Evolutionary conservation across 805 yeast genomes (phyloP), one percentile per base, ranked within the genome.

Genomic region (Lipomyces lipofer): DNA sequence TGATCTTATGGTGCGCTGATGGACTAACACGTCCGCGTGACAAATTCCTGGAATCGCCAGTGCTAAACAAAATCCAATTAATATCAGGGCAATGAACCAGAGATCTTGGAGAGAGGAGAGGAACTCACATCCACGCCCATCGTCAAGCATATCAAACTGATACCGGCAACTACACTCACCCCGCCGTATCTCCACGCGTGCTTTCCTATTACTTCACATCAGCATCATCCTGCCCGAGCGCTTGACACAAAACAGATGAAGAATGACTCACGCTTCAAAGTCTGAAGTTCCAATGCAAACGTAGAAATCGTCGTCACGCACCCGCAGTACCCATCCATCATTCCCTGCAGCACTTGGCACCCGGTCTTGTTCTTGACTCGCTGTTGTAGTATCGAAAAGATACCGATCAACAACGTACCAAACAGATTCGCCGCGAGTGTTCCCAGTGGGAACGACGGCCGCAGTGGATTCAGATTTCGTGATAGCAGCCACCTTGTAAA

Each of bases 321-420:
- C 4, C 64, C 66, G 28, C 66, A 63, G 42, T 56, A 63, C 2
- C 66, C 66, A 10, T 59, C 55, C n/a, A 30, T 44, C 33, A 63
- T 17, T 10, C 64, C 66, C 19, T 49, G 49, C 27, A 63, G 19
- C 2, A 57, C 63, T 40, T 54, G 56, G 35, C 66, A 61, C 21
- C 51, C 48, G 10, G 44, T 32, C 15, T 13, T 22, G 21, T 21
- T 6, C 17, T 43, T 38, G 7, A 47, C 30, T 13, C 46, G 38
- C 21, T 42, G 58, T 25, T 62, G 64, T 22, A 51, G 15, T 19
- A 60, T 39, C 12, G 35, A 22, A 19, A 62, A 33, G 19, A 62
- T 33, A 12, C 58, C 54, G 21, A 59, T 22, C 12, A 62, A 29
- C 27, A 47, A 30, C 1, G 66, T 64, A 8, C 62, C 66, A 9